phyloP scores from a whole-genome alignment of 192 early-diverging fungal genomes.

The Coemansia sp. region DNA sequence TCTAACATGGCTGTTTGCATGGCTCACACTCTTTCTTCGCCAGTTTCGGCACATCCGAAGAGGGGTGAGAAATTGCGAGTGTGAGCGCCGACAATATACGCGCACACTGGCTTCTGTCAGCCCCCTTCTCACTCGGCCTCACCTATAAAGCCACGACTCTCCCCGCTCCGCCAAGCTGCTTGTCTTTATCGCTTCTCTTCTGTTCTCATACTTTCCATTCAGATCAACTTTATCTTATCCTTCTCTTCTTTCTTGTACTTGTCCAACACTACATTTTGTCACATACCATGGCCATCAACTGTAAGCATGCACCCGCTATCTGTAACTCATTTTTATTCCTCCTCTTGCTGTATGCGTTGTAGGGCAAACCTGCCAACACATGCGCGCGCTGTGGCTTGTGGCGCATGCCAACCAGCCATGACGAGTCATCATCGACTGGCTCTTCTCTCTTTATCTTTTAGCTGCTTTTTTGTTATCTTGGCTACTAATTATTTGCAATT shows the following conservation, averaged over 20 bases:
- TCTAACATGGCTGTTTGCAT: not conserved
- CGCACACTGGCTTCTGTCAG: not conserved
- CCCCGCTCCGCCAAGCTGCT: not conserved
- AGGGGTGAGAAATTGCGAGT: not conserved
- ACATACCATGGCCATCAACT: constrained; percentile 6
- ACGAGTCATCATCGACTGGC: not conserved
- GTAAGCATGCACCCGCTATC: not conserved
- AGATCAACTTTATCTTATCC: not conserved
- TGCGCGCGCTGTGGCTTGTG: not conserved
- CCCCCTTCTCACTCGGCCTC: not conserved
- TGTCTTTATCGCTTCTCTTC: not conserved
- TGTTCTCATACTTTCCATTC: not conserved
- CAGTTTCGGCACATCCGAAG: not conserved
- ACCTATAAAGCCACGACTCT: constrained; percentile 5
- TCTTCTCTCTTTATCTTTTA: not conserved
- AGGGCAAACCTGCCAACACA: not conserved
- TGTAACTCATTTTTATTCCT: not conserved
- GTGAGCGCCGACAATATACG: not conserved
- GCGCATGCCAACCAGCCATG: not conserved
- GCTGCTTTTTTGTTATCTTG: not conserved
- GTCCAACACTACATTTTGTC: constrained; percentile 3
- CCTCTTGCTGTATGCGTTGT: not conserved
- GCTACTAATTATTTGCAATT: constrained; percentile 1
- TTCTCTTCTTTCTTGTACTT: not conserved
- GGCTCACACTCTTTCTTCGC: not conserved